Evolutionary conservation across 345 rosid genomes (phyloP).

Genomic region (Boechera divaricarpa): DNA sequence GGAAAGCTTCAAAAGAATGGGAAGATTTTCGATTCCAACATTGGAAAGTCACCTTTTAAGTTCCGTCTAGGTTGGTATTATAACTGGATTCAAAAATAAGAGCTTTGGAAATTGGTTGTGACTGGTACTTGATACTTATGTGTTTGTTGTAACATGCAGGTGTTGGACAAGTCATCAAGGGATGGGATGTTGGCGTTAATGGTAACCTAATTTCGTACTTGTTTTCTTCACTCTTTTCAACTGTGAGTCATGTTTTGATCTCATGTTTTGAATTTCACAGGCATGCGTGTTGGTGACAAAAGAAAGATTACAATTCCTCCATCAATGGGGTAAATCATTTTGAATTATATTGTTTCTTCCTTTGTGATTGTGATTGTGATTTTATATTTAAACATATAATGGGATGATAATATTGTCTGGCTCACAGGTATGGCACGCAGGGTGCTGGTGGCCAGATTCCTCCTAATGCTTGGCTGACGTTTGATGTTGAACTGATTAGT

Average conservation of each 20-base stretch:
- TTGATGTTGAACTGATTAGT: constrained; percentile 64
- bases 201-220: constrained; percentile 54
- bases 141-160: constrained; percentile 54
- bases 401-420: constrained; percentile 17
- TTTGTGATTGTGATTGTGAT: neutral
- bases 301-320: constrained; percentile 77
- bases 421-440: constrained; percentile 56
- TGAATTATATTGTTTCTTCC: neutral
- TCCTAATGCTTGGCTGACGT: constrained; percentile 67
- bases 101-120: neutral
- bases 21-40: constrained; percentile 83
- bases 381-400: neutral
- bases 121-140: constrained; percentile 15
- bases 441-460: constrained; percentile 60
- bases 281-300: constrained; percentile 79
- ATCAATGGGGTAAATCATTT: constrained; percentile 58
- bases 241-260: constrained; percentile 3
- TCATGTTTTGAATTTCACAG: constrained; percentile 40
- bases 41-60: constrained; percentile 75
- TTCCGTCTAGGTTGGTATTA: constrained; percentile 72
- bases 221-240: neutral
- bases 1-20: constrained; percentile 96
- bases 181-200: constrained; percentile 96
- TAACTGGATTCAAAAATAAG: neutral
- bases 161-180: constrained; percentile 88